phyloP scores from a whole-genome alignment of 495 filamentous ascomycete genomes.

The Ascodesmis nigricans region DNA sequence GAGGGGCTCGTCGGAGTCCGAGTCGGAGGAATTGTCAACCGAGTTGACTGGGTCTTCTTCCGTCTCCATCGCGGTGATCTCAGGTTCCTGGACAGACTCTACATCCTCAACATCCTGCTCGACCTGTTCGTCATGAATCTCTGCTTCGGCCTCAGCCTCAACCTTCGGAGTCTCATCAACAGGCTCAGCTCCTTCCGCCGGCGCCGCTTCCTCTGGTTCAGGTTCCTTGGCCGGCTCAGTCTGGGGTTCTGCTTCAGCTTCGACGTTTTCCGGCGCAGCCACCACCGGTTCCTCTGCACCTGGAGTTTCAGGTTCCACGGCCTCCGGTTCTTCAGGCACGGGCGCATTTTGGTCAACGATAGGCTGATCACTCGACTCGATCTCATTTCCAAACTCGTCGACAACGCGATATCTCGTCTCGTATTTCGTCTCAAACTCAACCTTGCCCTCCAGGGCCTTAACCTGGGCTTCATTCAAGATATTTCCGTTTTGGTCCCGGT shows the following conservation, averaged over 20 bases:
- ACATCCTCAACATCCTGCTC: not conserved
- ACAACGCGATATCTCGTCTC: conserved; percentile 74
- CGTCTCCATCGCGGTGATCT: not conserved
- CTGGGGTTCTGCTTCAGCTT: not conserved
- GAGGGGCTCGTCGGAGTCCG: not conserved
- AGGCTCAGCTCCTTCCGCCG: not conserved
- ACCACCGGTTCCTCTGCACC: not conserved
- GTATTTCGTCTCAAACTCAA: conserved; percentile 82
- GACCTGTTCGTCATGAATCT: not conserved
- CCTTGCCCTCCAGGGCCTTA: conserved; percentile 64
- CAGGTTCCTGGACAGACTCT: too few species aligned
- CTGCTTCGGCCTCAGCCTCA: not conserved
- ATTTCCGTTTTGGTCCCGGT: conserved; percentile 85
- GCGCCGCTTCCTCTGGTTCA: not conserved
- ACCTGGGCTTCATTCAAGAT: conserved; percentile 67
- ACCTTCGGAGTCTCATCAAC: not conserved
- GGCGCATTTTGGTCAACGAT: conserved; percentile 10
- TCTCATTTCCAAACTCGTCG: conserved; percentile 44
- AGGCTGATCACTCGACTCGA: conserved; percentile 27
- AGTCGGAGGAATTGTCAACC: not conserved
- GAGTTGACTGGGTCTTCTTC: not conserved
- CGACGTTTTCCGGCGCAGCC: not conserved
- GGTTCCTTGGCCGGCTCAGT: not conserved
- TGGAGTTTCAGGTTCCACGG: not conserved
- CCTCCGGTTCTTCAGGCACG: conserved; percentile 1